Conservation (phyloP, 176 grass and related monocot genomes). For the Oryza glumipatula region DNA sequence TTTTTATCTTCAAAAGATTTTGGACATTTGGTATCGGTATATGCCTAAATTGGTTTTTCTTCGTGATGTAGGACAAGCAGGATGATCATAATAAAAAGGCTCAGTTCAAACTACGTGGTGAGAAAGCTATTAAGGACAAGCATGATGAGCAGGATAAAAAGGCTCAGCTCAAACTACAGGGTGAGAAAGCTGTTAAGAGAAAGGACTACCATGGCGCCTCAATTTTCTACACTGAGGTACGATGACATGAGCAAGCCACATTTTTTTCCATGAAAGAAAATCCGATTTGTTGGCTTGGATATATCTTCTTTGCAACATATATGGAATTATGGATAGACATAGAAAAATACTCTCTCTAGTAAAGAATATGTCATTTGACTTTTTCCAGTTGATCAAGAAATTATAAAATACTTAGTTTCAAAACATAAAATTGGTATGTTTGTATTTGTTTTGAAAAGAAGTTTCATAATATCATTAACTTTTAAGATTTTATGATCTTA, state of each 20-base stretch:
- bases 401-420: neutral
- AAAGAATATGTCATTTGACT: too few species aligned
- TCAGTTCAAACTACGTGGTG: slow-evolving; percentile 38
- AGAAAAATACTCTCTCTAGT: too few species aligned
- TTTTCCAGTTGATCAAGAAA: neutral
- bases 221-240: slow-evolving; percentile 33
- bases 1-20: slow-evolving; percentile 7
- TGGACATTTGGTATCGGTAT: slow-evolving; percentile 9
- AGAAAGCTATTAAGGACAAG: slow-evolving; percentile 35
- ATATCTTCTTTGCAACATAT: neutral
- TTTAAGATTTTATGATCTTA: too few species aligned
- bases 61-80: slow-evolving; percentile 19
- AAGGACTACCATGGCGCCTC: slow-evolving; percentile 36
- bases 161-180: slow-evolving; percentile 36
- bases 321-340: too few species aligned
- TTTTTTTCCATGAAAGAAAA: neutral
- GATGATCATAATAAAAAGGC: slow-evolving; percentile 13
- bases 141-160: slow-evolving; percentile 18
- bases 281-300: neutral
- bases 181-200: slow-evolving; percentile 42
- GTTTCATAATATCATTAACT: neutral
- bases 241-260: neutral
- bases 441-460: neutral
- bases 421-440: neutral
- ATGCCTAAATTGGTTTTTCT: slow-evolving; percentile 1